A percentile compares a stretch with the other conserved stretches of the same genome.
These are phyloP conservation scores for Pterocarpus santalinus DNA, from an alignment of 306 rosid genomes.

Conservation along the genomic window DNA sequence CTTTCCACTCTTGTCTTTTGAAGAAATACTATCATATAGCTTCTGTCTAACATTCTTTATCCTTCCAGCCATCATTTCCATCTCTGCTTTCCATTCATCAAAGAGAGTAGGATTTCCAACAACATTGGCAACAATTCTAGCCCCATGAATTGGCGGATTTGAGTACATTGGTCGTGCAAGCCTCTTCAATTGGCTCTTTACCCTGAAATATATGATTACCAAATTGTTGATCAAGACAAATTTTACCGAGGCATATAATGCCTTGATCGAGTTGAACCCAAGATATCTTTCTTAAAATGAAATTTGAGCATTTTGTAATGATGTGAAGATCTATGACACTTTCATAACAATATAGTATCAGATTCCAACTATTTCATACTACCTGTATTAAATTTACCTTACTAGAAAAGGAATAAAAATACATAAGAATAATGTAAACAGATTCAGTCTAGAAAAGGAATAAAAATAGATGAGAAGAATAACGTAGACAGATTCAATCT, in stretches of 20 bases:
- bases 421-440: constrained; percentile 3
- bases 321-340: constrained; percentile 7
- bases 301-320: constrained; percentile 21
- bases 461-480: constrained; percentile 9
- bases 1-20: constrained; percentile 93
- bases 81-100: constrained; percentile 91
- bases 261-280: constrained; percentile 10
- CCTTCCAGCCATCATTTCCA: constrained; percentile 99
- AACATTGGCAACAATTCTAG: constrained; percentile 88
- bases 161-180: constrained; percentile 99
- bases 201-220: constrained; percentile 64
- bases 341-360: constrained; percentile 4
- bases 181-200: constrained; percentile 97
- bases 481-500: constrained; percentile 22
- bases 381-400: not conserved
- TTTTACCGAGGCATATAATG: constrained; percentile 8
- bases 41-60: constrained; percentile 88
- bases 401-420: constrained; percentile 6
- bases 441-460: constrained; percentile 26
- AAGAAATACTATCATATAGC: constrained; percentile 73
- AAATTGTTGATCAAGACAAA: constrained; percentile 31
- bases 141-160: constrained; percentile 97
- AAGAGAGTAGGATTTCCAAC: constrained; percentile 89
- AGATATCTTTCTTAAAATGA: constrained; percentile 22
- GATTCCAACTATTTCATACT: constrained; percentile 35